Base-by-base conservation (phyloP, 2,329 filamentous ascomycete genomes). In the Amylocarpus encephaloides region DNA sequence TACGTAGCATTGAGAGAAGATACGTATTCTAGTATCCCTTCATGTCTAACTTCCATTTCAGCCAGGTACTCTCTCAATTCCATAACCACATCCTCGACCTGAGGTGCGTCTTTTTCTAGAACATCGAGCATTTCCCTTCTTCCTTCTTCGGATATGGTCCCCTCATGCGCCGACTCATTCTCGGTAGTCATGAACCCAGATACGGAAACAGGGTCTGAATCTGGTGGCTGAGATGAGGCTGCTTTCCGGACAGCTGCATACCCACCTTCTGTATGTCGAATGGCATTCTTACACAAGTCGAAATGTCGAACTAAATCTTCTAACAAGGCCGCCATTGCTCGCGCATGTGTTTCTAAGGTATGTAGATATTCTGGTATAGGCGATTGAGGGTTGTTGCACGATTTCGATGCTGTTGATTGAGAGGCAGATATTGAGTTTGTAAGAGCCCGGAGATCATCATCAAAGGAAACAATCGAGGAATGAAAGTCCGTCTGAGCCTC, bases 251-350 rank as follows among this genome's bases (percentile, higher is more conserved):
- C 79, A 5, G 84, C 85, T 5, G 82, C 85, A 11, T 82, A 82
- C 5, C 84, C 86, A 29, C 86, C 86, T 70, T 95, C 90, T 2
- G 91, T 96, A 45, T 92, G 89, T 52, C 90, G 87, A 39, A 96
- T 85, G 1, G 92, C 92, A 1, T 85, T 92, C 12, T 95, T 88
- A 67, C 92, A 96, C 57, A 95, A 80, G 67, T 97, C 92, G 65
- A 95, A 96, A 69, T 97, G 92, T 22, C 79, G 80, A 6, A 89
- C 90, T 3, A 97, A 73, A 1, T 86, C 89, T 50, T 88, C 80
- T 1, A 97, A 78, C 5, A 89, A 77, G 50, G 84, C 77, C 5
- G 91, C 92, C 82, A 94, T 92, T 60, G 84, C 82, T 55, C 87
- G 83, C 0, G 91, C 91, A 59, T 92, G 83, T 3, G 44, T 49